Evolutionary conservation across 768 basidiomycete species (phyloP).

Genomic region (Pholiota microspora): DNA sequence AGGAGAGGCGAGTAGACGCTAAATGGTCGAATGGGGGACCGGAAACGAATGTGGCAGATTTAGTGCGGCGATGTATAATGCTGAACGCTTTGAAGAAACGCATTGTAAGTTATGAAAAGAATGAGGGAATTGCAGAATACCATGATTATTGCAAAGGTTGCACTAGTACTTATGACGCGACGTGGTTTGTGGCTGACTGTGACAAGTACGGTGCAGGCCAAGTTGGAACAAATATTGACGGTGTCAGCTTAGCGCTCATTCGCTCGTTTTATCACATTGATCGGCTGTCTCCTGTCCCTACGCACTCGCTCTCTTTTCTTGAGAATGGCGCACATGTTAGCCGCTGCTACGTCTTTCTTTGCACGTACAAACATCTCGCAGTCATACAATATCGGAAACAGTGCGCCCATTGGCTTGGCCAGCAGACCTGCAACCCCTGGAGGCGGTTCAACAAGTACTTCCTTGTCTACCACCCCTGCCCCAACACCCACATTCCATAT

Average conservation of each 20-base stretch:
- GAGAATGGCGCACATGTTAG: constrained; percentile 53
- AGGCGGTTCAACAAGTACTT: constrained; percentile 24
- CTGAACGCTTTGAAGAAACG: constrained; percentile 43
- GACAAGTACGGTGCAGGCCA: neutral
- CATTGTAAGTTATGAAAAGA: constrained; percentile 26
- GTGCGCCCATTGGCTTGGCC: constrained; percentile 9
- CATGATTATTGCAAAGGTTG: neutral
- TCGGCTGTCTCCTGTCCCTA: neutral
- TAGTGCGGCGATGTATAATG: constrained; percentile 45
- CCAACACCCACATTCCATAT: constrained; percentile 59
- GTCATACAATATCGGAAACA: constrained; percentile 64
- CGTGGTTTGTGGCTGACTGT: neutral
- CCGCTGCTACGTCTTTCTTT: constrained; percentile 83
- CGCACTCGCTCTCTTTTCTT: neutral
- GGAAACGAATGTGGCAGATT: constrained; percentile 40
- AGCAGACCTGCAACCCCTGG: constrained; percentile 50
- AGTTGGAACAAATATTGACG: neutral
- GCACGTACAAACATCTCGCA: constrained; percentile 78
- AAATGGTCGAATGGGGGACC: constrained; percentile 17
- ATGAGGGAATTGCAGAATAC: neutral
- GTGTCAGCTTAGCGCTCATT: neutral
- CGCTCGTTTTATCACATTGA: neutral
- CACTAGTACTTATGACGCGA: neutral
- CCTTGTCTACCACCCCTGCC: constrained; percentile 35
- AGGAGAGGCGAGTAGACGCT: constrained; percentile 10